Percentiles rank a stretch among this genome's conserved stretches.
phyloP scores from a whole-genome alignment of 2,329 filamentous ascomycete species.

The Lasiodiplodia citricola region DNA sequence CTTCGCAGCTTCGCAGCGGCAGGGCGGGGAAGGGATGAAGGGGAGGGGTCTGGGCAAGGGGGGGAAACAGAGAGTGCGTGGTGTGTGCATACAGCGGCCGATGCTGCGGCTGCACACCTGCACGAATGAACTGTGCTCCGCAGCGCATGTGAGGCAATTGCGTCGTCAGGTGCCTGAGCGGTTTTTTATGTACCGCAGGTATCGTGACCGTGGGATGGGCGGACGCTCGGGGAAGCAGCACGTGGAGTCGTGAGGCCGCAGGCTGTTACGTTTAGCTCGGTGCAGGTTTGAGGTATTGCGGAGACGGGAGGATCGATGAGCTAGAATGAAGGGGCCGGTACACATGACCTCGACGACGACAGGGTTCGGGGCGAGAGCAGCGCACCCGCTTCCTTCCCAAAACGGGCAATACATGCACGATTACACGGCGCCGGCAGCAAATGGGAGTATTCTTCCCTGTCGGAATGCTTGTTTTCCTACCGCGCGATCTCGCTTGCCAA shows the following conservation, averaged over 20 bases:
- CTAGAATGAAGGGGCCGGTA: slow-evolving; percentile 3
- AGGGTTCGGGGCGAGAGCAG: slow-evolving; percentile 6
- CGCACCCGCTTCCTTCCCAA: slow-evolving; percentile 10
- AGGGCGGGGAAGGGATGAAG: background rate
- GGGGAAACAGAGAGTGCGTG: background rate
- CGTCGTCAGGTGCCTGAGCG: background rate
- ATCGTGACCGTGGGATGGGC: background rate
- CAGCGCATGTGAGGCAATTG: background rate
- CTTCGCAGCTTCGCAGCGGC: background rate
- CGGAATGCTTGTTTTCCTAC: background rate
- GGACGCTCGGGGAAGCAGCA: background rate
- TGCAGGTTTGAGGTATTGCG: background rate
- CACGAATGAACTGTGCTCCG: background rate
- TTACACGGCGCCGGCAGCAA: slow-evolving; percentile 1
- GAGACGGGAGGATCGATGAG: background rate
- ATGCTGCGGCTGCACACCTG: slow-evolving; percentile 4
- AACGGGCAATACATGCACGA: slow-evolving; percentile 10
- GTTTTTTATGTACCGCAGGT: background rate
- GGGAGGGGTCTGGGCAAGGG: background rate
- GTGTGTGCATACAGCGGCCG: slow-evolving; percentile 3
- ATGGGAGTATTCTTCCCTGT: background rate
- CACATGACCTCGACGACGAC: slow-evolving; percentile 6
- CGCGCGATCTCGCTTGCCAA: background rate
- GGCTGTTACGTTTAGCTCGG: background rate
- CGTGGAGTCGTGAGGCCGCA: background rate